Base-by-base conservation (phyloP, 495 filamentous ascomycete genomes). In the Chaetomidium leptoderma region DNA sequence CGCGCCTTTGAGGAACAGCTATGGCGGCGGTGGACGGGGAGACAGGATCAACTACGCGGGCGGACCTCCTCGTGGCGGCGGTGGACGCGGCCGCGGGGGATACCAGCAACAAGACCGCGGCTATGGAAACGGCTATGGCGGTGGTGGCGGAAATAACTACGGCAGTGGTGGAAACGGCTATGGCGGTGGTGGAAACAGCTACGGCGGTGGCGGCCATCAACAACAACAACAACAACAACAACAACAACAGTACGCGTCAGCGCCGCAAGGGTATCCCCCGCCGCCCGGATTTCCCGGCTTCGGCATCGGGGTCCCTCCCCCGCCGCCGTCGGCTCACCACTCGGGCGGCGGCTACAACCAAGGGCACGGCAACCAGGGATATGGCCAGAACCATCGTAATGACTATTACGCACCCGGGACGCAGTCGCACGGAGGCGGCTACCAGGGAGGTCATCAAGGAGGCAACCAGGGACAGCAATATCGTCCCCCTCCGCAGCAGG, bases 1-100 rank as follows among this genome's bases (percentile, higher is more conserved):
- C 17, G 76, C 63, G 55, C 78, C 70, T 40, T 66, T 73, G 49
- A 70, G 60, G 29, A 48, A 58, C 9, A 48, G 58, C 27, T 69
- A 74, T 21, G 64, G 67, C 40, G 63, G 55, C 52, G 63, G 64
- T n/a, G 61, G 70, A 23, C 66, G 73, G 17, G 68, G 69, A 29
- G 73, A 62, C 5, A 65, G 57, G 23, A 70, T 76, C 56, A 76
- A 76, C 53, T 78, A 76, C 35, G 75, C 70, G 3, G 73, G 71
- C 19, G 69, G 62, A 5, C 46, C 56, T 26, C 47, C 47, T 13
- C 49, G 39, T 9, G 40, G 46, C 26, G 52, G 58, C 8, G 47
- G 44, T 5, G 39, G 64, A 23, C 43, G 57, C 17, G 52, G 58
- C 44, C 62, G 61, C 17, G 62, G 62, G 8, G 61, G 58, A 9